Base-by-base conservation (phyloP, 2,329 filamentous ascomycete species). In the Macrophomina pseudophaseolina region DNA sequence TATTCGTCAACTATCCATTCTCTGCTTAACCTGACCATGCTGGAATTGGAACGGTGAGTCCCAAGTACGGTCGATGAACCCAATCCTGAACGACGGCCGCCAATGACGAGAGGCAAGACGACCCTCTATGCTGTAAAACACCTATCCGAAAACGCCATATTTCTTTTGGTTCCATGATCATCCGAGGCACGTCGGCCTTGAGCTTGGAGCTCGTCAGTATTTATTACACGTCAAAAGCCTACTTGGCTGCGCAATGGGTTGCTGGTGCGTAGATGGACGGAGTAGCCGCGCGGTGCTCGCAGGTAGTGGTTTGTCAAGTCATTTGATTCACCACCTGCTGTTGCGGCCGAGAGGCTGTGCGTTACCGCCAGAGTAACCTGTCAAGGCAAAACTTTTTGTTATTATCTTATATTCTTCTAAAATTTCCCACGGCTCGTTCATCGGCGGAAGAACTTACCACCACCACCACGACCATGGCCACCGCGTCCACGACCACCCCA, bases 401-500 rank as follows among this genome's bases (percentile, higher is more conserved):
- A 65, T 65, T 56, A 54, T 65, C 63, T 65, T 23, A 58, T 28
- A 16, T 56, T 35, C 33, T 65, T 4, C 23, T 23, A 23, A 30
- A 40, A 18, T 18, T 35, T 32, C 62, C 30, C 40, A 59, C 49
- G 67, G 35, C 42, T 58, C 38, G 38, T 51, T 63, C 42, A 63
- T 28, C 59, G 44, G 11, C 64, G 70, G 49, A 35, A 63, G 14
- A 54, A 71, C 72, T 64, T 79, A 77, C 83, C 78, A 69, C 86
- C 82, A 70, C 85, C 80, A 70, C 85, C 83, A 71, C 86, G 79
- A 71, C 89, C 85, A 72, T 88, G 86, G 72, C 90, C 88, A 74
- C 90, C 86, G 78, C 90, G 90, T 74, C 91, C 84, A 72, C 87
- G 82, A 74, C 87, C 88, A 75, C 90, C 88, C 74, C 87, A 90